Evolutionary conservation across 139 green algal species (phyloP), one percentile per base, ranked within the genome.

Genomic region (Coelastrella sp.): DNA sequence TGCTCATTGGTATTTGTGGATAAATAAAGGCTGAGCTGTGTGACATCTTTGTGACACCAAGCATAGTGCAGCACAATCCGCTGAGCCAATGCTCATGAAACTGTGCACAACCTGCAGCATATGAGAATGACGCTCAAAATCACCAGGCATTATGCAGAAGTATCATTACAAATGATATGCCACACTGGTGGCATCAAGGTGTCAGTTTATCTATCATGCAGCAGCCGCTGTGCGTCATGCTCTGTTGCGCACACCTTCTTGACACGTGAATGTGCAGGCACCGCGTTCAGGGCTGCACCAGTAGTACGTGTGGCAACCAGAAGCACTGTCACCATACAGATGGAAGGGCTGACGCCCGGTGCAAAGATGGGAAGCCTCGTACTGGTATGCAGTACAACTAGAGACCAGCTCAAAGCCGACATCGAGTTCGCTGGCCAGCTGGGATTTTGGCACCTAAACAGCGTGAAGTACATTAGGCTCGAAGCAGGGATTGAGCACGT

Each of bases 271-370:
- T 0, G 25, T 80, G 68, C 84, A 89, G 70, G 72, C 57, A 59
- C 20, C 70, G 15, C 74, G 85, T 57, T 89, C 70, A 25, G 85
- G 70, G n/a, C 70, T 83, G 72, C 85, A 89, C 85, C 85, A 89
- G 72, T 75, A 73, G n/a, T 83, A 82, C 11, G 22, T 89, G 27
- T 6, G n/a, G 20, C 85, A 89, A 7, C 72, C 72, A 19, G 56
- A 11, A 7, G 70, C 17, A 10, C 57, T 49, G 22, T 84, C 78
- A 25, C 78, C 78, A 27, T 87, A 87, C 6, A 87, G 14, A 4
- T 61, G 25, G 65, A 87, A 87, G 58, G 82, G 82, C 22, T 78
- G 20, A 24, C 63, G 82, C 7, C 63, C 82, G 11, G 20, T 12
- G 25, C 82, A 87, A 10, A 87, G 82, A 1, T 63, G 15, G 27